Evolutionary conservation across 768 basidiomycete genomes (phyloP).

Genomic region (Tulasnella sp.): DNA sequence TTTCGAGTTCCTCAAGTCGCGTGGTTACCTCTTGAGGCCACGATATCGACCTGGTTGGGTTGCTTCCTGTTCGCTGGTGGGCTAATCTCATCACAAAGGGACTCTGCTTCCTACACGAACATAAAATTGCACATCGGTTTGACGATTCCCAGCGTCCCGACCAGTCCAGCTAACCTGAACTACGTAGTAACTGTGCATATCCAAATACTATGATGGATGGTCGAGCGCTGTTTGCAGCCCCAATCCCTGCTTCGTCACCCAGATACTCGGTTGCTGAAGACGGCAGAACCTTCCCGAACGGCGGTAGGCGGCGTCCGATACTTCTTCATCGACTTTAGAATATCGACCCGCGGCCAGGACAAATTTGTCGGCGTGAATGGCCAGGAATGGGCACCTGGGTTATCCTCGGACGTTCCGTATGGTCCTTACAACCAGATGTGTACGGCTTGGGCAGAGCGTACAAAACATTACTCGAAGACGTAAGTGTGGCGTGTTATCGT

Average conservation of each 20-base stretch:
- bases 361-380: background rate
- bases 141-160: no score
- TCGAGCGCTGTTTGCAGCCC: background rate
- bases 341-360: background rate
- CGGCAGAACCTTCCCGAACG: no score
- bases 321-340: background rate
- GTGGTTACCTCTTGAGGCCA: conserved; percentile 7
- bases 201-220: conserved; percentile 4
- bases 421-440: conserved; percentile 7
- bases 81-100: background rate
- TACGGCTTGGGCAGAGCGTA: conserved; percentile 1
- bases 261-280: no score
- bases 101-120: conserved; percentile 4
- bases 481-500: background rate
- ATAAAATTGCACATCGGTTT: background rate
- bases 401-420: background rate
- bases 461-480: background rate
- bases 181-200: background rate
- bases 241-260: background rate
- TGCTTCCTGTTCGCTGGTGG: no score
- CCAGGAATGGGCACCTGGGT: background rate
- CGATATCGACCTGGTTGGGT: conserved; percentile 14
- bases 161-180: no score
- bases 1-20: background rate
- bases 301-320: conserved; percentile 3